phyloP scores from a whole-genome alignment of 495 filamentous ascomycete genomes.

The Xylaria telfairii region DNA sequence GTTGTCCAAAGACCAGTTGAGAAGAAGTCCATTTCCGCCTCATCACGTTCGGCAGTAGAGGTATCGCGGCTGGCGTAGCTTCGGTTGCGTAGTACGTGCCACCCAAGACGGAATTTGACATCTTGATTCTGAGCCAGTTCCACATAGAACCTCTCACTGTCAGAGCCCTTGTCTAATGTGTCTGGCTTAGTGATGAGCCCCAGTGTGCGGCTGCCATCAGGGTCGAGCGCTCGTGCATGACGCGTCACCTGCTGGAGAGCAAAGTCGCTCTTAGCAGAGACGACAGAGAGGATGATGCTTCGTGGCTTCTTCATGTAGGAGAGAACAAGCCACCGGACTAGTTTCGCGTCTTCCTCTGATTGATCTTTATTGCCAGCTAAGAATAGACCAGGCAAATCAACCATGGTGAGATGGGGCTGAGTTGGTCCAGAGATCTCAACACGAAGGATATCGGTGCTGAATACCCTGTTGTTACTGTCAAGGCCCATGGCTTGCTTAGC shows the following conservation, averaged over 20 bases:
- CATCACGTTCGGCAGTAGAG: slow-evolving; percentile 43
- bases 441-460: slow-evolving; percentile 70
- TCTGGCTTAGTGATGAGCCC: slow-evolving; percentile 90
- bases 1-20: slow-evolving; percentile 48
- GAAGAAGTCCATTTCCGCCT: slow-evolving; percentile 52
- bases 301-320: slow-evolving; percentile 65
- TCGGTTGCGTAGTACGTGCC: slow-evolving; percentile 73
- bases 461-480: slow-evolving; percentile 43
- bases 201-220: slow-evolving; percentile 74
- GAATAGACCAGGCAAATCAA: slow-evolving; percentile 73
- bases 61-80: not conserved
- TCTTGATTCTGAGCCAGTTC: slow-evolving; percentile 65
- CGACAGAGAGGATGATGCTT: slow-evolving; percentile 69
- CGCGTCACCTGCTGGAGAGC: slow-evolving; percentile 70
- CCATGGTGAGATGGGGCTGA: slow-evolving; percentile 68
- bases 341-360: slow-evolving; percentile 51
- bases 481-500: slow-evolving; percentile 63
- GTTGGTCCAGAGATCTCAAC: slow-evolving; percentile 70
- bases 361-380: slow-evolving; percentile 57
- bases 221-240: slow-evolving; percentile 76
- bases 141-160: slow-evolving; percentile 58
- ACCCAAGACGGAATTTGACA: slow-evolving; percentile 67
- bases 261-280: slow-evolving; percentile 69
- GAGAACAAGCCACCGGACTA: slow-evolving; percentile 60
- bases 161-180: slow-evolving; percentile 52